Base-by-base conservation (phyloP, 768 basidiomycete species). In the Tricholomella constricta region DNA sequence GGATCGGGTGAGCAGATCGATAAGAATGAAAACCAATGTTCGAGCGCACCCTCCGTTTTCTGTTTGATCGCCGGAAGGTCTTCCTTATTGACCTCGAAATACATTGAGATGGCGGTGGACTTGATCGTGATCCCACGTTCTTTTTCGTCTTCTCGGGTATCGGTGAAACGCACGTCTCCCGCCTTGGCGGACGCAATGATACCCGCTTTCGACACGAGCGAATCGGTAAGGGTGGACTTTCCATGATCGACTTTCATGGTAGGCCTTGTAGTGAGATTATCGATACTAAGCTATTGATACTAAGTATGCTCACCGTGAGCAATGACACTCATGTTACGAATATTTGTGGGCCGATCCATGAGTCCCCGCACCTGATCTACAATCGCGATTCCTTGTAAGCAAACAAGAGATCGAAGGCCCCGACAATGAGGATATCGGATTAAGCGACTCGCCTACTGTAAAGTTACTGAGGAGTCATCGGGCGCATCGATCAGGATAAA, bases 51-150 rank as follows among this genome's bases (percentile, higher is more conserved):
- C 0, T 85, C 83, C 37, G 94, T 97, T 79, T 98, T 94, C 79
- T 99, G 96, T 72, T 91, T 88, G 73, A 99, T 89, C 51, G 86
- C 78, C 9, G 71, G 60, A 26, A 97, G 67, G 54, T 98, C 93
- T 10, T 96, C 95, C 81, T 96, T 92, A 69, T 81, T 73, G 66
- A 99, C 83, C 78, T 94, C 86, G 71, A 99, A 99, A 78, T 98
- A 98, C 96, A 98, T 49, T 10, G 48, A 38, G 71, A 99, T 97
- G 65, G 95, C 97, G 27, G 96, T 98, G 40, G 95, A 98, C 78
- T 99, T 99, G 78, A 99, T 98, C 48, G 97, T 98, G 67, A 99
- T 98, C 80, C 97, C 97, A 74, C 96, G 94, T 72, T 98, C 96
- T 71, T 96, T 98, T 81, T 99, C 97, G 69, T 99, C 97, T 9